These are phyloP conservation scores for Endotrypanum monterogeii DNA, from an alignment of 208 protist genomes.

Conservation along the genomic window DNA sequence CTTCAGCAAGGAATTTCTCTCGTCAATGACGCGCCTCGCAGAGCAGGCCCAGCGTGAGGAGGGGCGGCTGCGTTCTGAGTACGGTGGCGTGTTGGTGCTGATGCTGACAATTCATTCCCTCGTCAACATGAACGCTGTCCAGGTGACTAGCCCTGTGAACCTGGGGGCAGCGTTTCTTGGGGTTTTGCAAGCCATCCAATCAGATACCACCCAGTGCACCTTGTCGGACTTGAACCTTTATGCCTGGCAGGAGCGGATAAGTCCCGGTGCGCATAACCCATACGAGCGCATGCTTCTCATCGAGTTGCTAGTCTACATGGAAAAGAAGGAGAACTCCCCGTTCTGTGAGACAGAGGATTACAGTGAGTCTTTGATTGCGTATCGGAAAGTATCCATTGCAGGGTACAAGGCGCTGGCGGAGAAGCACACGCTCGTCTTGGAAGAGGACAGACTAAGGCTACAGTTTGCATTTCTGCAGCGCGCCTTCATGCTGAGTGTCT, in stretches of 20 bases:
- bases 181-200: slow-evolving; percentile 55
- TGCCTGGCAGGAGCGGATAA: neutral
- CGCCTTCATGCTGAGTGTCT: neutral
- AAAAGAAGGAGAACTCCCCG: slow-evolving; percentile 65
- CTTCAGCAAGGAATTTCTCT: slow-evolving; percentile 36
- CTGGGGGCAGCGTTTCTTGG: slow-evolving; percentile 38
- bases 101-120: slow-evolving; percentile 65
- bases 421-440: slow-evolving; percentile 50
- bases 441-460: slow-evolving; percentile 60
- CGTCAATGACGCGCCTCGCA: slow-evolving; percentile 43
- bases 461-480: slow-evolving; percentile 76
- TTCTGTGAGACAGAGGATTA: slow-evolving; percentile 44
- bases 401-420: slow-evolving; percentile 45
- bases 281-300: slow-evolving; percentile 45
- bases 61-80: slow-evolving; percentile 48
- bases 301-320: slow-evolving; percentile 73
- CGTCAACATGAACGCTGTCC: slow-evolving; percentile 76
- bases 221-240: slow-evolving; percentile 24
- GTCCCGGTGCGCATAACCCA: slow-evolving; percentile 14
- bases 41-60: slow-evolving; percentile 53
- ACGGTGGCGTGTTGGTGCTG: slow-evolving; percentile 77
- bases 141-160: slow-evolving; percentile 39
- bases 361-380: slow-evolving; percentile 62
- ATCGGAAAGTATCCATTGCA: slow-evolving; percentile 52
- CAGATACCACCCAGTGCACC: slow-evolving; percentile 45